These are phyloP conservation scores for Fraxinus angustifolia DNA, from an alignment of 305 asterid genomes.

Conservation along the genomic window DNA sequence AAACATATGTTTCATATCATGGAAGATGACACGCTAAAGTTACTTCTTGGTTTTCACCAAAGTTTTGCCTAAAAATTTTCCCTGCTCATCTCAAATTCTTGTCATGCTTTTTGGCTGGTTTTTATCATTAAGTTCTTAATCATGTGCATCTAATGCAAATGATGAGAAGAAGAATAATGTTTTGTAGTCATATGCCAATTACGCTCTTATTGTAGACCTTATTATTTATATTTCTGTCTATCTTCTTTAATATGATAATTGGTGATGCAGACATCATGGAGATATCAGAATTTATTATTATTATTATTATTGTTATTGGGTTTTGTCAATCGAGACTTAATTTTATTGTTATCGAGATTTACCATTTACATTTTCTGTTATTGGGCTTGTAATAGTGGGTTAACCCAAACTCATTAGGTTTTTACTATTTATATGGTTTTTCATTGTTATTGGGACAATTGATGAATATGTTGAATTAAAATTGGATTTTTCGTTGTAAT, in stretches of 20 bases:
- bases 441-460: no score
- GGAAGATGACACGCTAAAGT: neutral
- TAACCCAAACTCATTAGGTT: no score
- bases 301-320: no score
- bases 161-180: neutral
- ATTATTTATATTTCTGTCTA: neutral
- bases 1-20: neutral
- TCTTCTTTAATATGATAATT: neutral
- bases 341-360: no score
- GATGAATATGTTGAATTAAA: no score
- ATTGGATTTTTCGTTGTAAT: no score
- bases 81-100: neutral
- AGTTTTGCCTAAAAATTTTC: neutral
- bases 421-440: no score
- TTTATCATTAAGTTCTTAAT: neutral
- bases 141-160: neutral
- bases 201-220: neutral
- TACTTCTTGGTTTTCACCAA: neutral
- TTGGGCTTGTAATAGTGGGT: no score
- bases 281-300: no score
- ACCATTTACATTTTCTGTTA: no score
- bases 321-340: no score
- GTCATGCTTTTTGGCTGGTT: conserved; percentile 2
- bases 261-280: no score
- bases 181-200: neutral